Evolutionary conservation across 148 eudicot genomes (phyloP).

Genomic region (Mesembryanthemum crystallinum): DNA sequence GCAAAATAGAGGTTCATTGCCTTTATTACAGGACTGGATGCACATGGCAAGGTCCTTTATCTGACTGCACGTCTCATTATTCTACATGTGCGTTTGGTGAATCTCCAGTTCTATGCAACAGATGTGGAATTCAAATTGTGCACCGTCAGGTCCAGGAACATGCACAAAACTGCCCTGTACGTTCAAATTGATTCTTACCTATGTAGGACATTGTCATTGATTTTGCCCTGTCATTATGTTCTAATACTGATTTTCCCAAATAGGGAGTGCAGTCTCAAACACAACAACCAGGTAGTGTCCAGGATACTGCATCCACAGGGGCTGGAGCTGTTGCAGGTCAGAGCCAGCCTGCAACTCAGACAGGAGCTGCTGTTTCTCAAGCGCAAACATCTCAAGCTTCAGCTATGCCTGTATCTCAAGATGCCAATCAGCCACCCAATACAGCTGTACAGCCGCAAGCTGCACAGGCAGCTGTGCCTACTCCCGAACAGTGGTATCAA

Average conservation of each 20-base stretch:
- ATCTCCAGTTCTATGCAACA: slow-evolving; percentile 86
- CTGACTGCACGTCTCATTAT: slow-evolving; percentile 71
- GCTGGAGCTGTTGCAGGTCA: slow-evolving; percentile 38
- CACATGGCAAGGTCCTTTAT: slow-evolving; percentile 82
- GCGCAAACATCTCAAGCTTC: slow-evolving; percentile 47
- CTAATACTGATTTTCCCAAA: background rate
- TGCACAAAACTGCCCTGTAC: slow-evolving; percentile 77
- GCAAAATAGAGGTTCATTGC: slow-evolving; percentile 74
- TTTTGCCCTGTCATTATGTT: background rate
- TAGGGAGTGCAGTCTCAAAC: slow-evolving; percentile 66
- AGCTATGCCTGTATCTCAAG: slow-evolving; percentile 42
- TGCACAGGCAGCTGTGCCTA: slow-evolving; percentile 47
- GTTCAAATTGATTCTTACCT: slow-evolving; percentile 24
- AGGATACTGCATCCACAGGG: slow-evolving; percentile 33
- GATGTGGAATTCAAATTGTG: slow-evolving; percentile 79
- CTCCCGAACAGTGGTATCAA: slow-evolving; percentile 77
- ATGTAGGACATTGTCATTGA: background rate
- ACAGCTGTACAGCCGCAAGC: slow-evolving; percentile 43
- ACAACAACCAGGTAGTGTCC: slow-evolving; percentile 41
- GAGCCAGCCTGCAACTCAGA: slow-evolving; percentile 37
- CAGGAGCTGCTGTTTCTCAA: slow-evolving; percentile 50
- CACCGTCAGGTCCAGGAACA: slow-evolving; percentile 97
- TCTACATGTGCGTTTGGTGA: slow-evolving; percentile 80
- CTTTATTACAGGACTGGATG: slow-evolving; percentile 93
- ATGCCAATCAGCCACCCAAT: slow-evolving; percentile 40